Evolutionary conservation across 2,329 filamentous ascomycete genomes (phyloP), one percentile per base, ranked within the genome.

Genomic region (Hortaea sp.): DNA sequence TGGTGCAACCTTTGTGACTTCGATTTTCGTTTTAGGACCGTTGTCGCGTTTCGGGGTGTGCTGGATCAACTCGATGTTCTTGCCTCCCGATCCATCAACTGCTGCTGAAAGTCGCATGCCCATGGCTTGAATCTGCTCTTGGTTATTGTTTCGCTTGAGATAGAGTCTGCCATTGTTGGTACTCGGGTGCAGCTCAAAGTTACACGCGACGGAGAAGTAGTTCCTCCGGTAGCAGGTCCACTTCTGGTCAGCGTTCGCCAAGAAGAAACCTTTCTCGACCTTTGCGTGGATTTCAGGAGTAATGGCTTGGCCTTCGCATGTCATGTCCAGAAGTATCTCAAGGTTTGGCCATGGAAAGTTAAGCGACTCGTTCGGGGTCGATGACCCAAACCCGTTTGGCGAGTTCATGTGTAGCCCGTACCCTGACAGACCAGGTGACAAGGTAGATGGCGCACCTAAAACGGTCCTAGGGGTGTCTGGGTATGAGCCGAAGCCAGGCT

Each of bases 181-280:
- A 72, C 69, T 82, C 67, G 84, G 85, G 37, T 74, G 72, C 27
- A 95, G 69, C 9, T 76, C 76, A 66, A 83, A 95, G 3, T 84
- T 86, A 63, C 86, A 90, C 43, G 82, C 79, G 44, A 92, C 88
- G 0, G 85, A 83, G 63, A 95, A 92, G 66, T 95, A 95, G 63
- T 95, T 95, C 39, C 89, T 77, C 31, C 88, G 77, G 63, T 95
- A 95, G 68, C 88, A 94, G 0, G 88, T 95, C 88, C 88, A 95
- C 57, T 89, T 86, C 12, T 78, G 75, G 46, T 94, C 88, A 11
- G 54, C 46, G 3, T 76, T 77, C 32, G 70, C 70, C 42, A 81
- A 71, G 62, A 95, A 94, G 67, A 94, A 94, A 0, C 88, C 88
- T 58, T 94, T 94, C 63, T 94, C 86, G 49, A 94, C 88, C 57